phyloP scores from a whole-genome alignment of 495 filamentous ascomycete species.

The Massariosphaeria phaeospora region DNA sequence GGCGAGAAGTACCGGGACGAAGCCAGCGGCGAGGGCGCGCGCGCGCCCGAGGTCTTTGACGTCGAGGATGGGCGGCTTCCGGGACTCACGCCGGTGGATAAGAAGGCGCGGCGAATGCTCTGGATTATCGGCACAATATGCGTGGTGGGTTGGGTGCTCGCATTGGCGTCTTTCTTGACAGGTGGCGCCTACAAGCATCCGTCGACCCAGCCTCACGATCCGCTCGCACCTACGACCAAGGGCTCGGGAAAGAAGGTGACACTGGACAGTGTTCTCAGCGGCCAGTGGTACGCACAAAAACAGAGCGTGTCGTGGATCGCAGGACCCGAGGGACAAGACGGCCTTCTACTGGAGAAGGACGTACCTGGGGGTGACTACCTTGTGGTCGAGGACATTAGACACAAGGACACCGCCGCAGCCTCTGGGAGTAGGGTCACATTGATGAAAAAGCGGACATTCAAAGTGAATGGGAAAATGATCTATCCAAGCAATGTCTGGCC shows the following conservation, averaged over 20 bases:
- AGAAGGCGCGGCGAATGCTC: conserved; percentile 58
- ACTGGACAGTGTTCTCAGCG: conserved; percentile 69
- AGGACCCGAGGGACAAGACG: conserved; percentile 79
- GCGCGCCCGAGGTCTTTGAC: conserved; percentile 43
- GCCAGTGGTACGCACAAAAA: conserved; percentile 61
- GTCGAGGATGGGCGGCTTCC: conserved; percentile 34
- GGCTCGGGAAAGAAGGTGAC: conserved; percentile 75
- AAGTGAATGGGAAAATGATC: conserved; percentile 51
- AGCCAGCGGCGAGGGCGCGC: conserved; percentile 21
- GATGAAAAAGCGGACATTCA: conserved; percentile 64
- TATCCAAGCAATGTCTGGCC: conserved; percentile 59
- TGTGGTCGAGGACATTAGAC: conserved; percentile 80
- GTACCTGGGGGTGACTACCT: conserved; percentile 61
- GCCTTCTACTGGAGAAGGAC: conserved; percentile 66
- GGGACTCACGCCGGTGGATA: conserved; percentile 51
- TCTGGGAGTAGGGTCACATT: conserved; percentile 53
- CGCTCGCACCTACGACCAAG: conserved; percentile 56
- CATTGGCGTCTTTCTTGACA: conserved; percentile 67
- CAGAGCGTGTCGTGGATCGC: conserved; percentile 85
- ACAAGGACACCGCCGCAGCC: conserved; percentile 41
- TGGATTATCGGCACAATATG: conserved; percentile 64
- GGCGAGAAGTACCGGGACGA: conserved; percentile 45
- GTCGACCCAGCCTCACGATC: conserved; percentile 60
- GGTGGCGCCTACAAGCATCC: conserved; percentile 60
- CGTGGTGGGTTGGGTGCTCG: conserved; percentile 73